Base-by-base conservation (phyloP, 2,329 filamentous ascomycete species). In the Penicillium paneum region DNA sequence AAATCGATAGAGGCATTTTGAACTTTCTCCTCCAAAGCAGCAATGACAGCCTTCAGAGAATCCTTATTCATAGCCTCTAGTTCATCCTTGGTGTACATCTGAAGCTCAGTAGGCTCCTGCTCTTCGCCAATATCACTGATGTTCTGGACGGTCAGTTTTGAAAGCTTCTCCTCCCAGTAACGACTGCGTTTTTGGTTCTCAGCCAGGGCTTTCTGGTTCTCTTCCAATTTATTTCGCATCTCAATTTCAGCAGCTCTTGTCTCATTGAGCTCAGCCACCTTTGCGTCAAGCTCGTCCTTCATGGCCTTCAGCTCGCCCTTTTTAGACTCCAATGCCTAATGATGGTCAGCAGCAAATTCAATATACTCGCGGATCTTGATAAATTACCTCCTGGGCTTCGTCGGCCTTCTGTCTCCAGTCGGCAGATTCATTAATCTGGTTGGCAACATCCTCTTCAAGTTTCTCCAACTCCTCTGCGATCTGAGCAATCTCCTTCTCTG, bases 171-270 rank as follows among this genome's bases (percentile, higher is more conserved):
- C 51, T 91, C 80, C 91, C 92, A 97, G 76, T 96, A 90, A 35
- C 81, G 82, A 38, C 89, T 81, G 56, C 89, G 86, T 74, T 90
- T 92, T 71, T 95, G 86, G 73, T 95, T 96, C 68, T 97, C 93
- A 0, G 78, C 74, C 13, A 97, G 81, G 10, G 87, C 84, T 76
- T 99, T 99, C 62, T 96, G 89, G 71, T 93, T 94, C 69, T 97
- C 93, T 68, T 97, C 94, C 1, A 99, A 86, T 76, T 96, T 96
- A 75, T 97, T 97, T 59, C 90, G 89, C 91, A 97, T 97, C 74
- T 99, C 94, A 57, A 99, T 97, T 73, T 99, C 94, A 3, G 88
- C 79, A 0, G 91, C 92, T 10, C 93, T 85, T 0, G 89, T 96
- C 67, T 91, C 88, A 68, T 97, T 97, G 53, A 97, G 81, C 70